Base-by-base conservation (phyloP, 2,329 filamentous ascomycete genomes). In the Periconia sp. region DNA sequence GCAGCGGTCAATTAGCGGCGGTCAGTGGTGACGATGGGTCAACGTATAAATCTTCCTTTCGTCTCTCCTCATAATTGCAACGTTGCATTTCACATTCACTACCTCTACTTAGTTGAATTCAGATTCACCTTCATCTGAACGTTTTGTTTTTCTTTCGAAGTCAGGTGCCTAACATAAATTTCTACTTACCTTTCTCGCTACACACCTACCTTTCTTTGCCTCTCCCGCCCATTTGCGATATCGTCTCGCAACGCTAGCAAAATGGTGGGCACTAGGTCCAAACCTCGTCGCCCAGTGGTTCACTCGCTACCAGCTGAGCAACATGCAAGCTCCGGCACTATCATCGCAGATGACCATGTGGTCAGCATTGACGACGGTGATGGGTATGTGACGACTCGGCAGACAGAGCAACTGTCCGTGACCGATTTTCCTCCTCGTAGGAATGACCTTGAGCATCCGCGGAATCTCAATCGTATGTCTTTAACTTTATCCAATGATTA, bases 231-330 rank as follows among this genome's bases (percentile, higher is more conserved):
- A 17, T 4, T 22, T 16, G n/a, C 21, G 18, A 12, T 15, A 22
- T 21, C 32, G 17, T 19, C 13, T 9, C 7, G 7, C 9, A 19
- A 5, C 17, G 16, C 16, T 19, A 21, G n/a, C 22, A 61, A 57
- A 48, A 39, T 16, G 6, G 36, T 44, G 6, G 17, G 36, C 2
- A 48, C 52, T 5, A 31, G 48, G 10, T 28, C 21, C 18, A 13
- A 19, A 16, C 9, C 23, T n/a, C 13, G 26, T 16, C 35, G 32
- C 16, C 29, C 39, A 2, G 10, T 29, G 5, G n/a, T 18, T n/a
- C 36, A 23, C 21, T 40, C 19, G 2, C 13, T 21, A 3, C 37
- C 37, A 5, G 22, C 15, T 6, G 17, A 19, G 11, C 16, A 13
- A 5, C 29, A 21, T 3, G 15, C 40, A 2, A 51, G 36, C 17